Conservation (phyloP, 2,329 filamentous ascomycete genomes). For the Epichloe gansuensis region DNA sequence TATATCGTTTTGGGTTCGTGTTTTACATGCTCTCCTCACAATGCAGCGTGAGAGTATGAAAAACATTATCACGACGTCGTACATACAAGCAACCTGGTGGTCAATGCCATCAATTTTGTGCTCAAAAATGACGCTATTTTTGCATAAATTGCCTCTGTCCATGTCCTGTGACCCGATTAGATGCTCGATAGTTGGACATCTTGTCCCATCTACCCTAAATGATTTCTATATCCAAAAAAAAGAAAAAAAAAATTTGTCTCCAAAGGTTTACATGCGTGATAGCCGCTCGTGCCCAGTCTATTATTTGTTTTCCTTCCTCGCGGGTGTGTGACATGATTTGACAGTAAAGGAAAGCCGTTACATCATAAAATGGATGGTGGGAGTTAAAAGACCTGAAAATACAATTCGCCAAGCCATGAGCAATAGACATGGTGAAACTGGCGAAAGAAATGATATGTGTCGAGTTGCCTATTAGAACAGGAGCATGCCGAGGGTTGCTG, state of each 20-base stretch:
- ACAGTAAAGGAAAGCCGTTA: slow-evolving; percentile 4
- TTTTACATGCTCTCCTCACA: too few species aligned
- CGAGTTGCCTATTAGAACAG: neutral
- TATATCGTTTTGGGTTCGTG: neutral
- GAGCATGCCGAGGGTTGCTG: slow-evolving; percentile 13
- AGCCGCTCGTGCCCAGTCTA: neutral
- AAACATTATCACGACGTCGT: too few species aligned
- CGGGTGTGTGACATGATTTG: slow-evolving; percentile 22
- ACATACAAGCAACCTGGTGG: neutral
- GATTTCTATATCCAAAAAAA: neutral
- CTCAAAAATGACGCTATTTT: neutral
- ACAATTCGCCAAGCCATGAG: neutral
- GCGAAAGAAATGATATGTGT: too few species aligned
- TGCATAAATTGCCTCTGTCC: neutral
- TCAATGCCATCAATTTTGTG: neutral
- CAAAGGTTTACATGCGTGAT: neutral
- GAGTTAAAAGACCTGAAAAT: neutral
- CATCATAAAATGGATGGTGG: neutral
- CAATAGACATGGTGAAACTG: neutral
- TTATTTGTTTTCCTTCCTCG: slow-evolving; percentile 10
- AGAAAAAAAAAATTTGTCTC: neutral
- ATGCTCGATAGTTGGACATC: neutral
- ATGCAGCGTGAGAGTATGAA: too few species aligned
- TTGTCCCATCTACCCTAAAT: neutral
- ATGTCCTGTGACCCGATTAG: neutral